A percentile compares a stretch with the other conserved stretches of the same genome.
These are phyloP conservation scores for Phaeolepiota aurea DNA, from an alignment of 768 basidiomycete genomes.

Conservation along the genomic window DNA sequence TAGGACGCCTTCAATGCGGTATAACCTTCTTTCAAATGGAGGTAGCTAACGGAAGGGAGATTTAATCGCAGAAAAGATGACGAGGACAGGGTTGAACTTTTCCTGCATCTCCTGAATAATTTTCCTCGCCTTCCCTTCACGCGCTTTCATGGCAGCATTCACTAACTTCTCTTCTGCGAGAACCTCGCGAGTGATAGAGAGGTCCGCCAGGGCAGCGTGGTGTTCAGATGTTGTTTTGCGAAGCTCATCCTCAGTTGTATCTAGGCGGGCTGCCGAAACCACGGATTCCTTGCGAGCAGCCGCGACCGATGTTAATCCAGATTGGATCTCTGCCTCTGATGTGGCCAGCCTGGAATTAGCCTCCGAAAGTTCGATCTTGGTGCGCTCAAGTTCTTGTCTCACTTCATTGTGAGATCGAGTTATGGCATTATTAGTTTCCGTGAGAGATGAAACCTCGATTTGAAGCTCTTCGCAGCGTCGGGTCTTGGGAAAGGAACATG, in stretches of 20 bases:
- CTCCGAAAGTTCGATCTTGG: neutral
- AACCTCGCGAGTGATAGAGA: conserved; percentile 4
- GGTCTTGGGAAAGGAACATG: neutral
- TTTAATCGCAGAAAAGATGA: conserved; percentile 2
- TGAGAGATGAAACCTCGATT: neutral
- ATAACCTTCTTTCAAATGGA: conserved; percentile 7
- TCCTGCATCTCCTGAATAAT: conserved; percentile 5
- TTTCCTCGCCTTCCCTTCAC: conserved; percentile 3
- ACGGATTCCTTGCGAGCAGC: neutral
- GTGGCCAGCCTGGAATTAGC: neutral
- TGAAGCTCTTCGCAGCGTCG: conserved; percentile 1
- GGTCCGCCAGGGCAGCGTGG: conserved; percentile 1
- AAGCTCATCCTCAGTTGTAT: neutral
- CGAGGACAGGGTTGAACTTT: conserved; percentile 2
- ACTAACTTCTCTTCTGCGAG: conserved; percentile 6
- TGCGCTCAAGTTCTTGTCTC: neutral
- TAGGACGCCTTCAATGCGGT: conserved; percentile 12
- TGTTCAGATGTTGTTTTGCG: conserved; percentile 5
- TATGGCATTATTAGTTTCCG: neutral
- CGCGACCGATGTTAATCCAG: neutral
- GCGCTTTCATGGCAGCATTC: conserved; percentile 2
- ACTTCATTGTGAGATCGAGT: neutral
- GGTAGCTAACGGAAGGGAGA: conserved; percentile 5
- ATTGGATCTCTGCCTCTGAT: neutral
- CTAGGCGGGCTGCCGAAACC: neutral